phyloP scores from a whole-genome alignment of 129 eudicot species.

The Flaveria ramosissima region DNA sequence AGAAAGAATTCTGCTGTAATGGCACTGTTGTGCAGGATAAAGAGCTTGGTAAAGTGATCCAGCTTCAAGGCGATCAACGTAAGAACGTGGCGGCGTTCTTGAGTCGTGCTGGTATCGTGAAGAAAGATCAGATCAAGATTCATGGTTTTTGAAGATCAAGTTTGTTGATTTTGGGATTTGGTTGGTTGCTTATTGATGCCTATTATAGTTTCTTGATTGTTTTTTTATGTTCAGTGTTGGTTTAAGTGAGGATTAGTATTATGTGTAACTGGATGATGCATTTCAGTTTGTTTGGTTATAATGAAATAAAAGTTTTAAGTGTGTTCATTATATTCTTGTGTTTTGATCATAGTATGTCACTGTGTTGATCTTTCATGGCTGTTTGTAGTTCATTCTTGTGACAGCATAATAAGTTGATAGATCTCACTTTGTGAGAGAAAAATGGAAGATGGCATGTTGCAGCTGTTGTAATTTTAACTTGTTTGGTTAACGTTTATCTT shows the following conservation, averaged over 20 bases:
- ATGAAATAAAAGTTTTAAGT: slow-evolving; percentile 25
- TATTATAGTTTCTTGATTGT: slow-evolving; percentile 20
- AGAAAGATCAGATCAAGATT: slow-evolving; percentile 88
- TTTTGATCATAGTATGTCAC: background rate
- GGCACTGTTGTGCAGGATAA: slow-evolving; percentile 89
- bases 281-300: slow-evolving; percentile 7
- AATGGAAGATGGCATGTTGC: too few species aligned
- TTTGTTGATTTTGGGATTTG: background rate
- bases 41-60: slow-evolving; percentile 85
- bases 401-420: background rate
- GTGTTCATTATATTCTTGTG: background rate
- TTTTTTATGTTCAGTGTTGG: slow-evolving; percentile 14
- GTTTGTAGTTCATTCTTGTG: background rate
- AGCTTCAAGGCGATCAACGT: slow-evolving; percentile 93
- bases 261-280: slow-evolving; percentile 27
- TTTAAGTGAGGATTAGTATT: background rate
- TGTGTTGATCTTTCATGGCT: background rate
- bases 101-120: slow-evolving; percentile 58
- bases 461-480: rapidly evolving
- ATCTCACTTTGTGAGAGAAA: background rate
- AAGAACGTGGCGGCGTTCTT: slow-evolving; percentile 83
- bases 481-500: rapidly evolving
- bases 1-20: slow-evolving; percentile 90
- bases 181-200: slow-evolving; percentile 20
- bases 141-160: slow-evolving; percentile 70